Conservation (phyloP, 2,329 filamentous ascomycete genomes). For the Colletotrichum falcatum region DNA sequence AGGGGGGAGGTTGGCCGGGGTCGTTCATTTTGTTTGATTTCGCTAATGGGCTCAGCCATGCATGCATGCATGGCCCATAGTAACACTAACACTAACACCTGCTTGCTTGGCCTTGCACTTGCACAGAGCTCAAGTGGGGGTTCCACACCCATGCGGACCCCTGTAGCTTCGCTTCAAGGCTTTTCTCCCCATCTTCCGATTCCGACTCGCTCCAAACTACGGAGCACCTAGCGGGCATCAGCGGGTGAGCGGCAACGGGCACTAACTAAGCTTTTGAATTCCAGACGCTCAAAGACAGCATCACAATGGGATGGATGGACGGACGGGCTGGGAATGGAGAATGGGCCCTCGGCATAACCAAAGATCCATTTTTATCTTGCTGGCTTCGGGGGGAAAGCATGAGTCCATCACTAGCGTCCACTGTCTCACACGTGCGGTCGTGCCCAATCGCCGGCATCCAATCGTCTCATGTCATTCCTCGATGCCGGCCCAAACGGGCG, state of each 20-base stretch:
- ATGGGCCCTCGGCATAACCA: slow-evolving; percentile 19
- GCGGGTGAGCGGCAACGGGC: slow-evolving; percentile 39
- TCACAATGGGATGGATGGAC: slow-evolving; percentile 19
- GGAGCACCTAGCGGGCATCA: slow-evolving; percentile 36
- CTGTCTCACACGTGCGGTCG: slow-evolving; percentile 27
- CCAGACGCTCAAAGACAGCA: slow-evolving; percentile 14
- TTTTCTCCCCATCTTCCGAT: neutral
- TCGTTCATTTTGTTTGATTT: slow-evolving; percentile 36
- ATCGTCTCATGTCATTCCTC: slow-evolving; percentile 32
- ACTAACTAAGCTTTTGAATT: slow-evolving; percentile 27
- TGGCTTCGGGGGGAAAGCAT: slow-evolving; percentile 2
- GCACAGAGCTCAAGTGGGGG: slow-evolving; percentile 35
- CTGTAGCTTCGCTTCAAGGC: slow-evolving; percentile 23
- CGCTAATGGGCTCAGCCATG: neutral
- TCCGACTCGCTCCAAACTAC: too few species aligned
- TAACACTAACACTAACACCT: too few species aligned
- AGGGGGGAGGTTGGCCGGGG: slow-evolving; percentile 33
- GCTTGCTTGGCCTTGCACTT: too few species aligned
- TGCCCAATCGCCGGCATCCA: slow-evolving; percentile 27
- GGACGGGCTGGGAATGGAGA: neutral
- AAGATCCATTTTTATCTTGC: slow-evolving; percentile 18
- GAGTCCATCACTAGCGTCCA: slow-evolving; percentile 25
- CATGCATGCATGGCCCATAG: neutral
- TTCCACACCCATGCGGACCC: slow-evolving; percentile 18
- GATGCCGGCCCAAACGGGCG: slow-evolving; percentile 13